A percentile compares a stretch with the other conserved stretches of the same genome.
Conservation (phyloP, 2,329 filamentous ascomycete genomes). For the Chaetomium olivaceum region DNA sequence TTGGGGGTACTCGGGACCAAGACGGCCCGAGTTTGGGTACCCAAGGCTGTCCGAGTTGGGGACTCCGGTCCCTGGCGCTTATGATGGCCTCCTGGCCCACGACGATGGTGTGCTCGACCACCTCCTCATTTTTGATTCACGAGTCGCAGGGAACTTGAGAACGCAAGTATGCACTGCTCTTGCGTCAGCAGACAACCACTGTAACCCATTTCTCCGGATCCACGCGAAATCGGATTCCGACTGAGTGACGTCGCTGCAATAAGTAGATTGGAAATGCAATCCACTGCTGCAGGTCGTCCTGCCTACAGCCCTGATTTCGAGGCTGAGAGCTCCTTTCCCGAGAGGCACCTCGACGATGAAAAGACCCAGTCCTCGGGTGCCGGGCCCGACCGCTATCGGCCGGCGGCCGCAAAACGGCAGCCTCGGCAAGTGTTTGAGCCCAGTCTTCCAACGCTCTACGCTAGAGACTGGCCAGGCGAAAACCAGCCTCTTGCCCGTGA, state of each 20-base stretch:
- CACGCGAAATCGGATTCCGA: slow-evolving; percentile 19
- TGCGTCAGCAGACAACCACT: slow-evolving; percentile 20
- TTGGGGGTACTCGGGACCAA: slow-evolving; percentile 18
- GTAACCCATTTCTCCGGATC: slow-evolving; percentile 13
- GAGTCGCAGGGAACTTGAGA: slow-evolving; percentile 14
- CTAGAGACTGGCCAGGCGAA: slow-evolving; percentile 24
- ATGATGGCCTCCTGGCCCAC: slow-evolving; percentile 28
- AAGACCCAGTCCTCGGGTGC: slow-evolving; percentile 8
- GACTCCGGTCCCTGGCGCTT: slow-evolving; percentile 18
- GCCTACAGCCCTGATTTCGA: slow-evolving; percentile 21
- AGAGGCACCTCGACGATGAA: slow-evolving; percentile 28
- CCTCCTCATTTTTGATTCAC: slow-evolving; percentile 14
- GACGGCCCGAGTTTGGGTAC: slow-evolving; percentile 19
- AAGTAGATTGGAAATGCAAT: slow-evolving; percentile 26
- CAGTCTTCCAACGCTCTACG: slow-evolving; percentile 5
- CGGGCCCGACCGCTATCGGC: slow-evolving; percentile 13
- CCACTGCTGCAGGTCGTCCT: slow-evolving; percentile 11
- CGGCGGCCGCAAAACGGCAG: slow-evolving; percentile 12
- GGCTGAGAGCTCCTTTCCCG: slow-evolving; percentile 31
- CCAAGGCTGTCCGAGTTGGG: background rate
- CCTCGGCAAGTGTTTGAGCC: slow-evolving; percentile 16
- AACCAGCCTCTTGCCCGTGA: slow-evolving; percentile 11
- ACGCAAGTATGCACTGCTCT: slow-evolving; percentile 21
- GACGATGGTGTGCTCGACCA: slow-evolving; percentile 25
- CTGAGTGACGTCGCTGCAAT: slow-evolving; percentile 18